Percentiles rank a stretch among this genome's conserved stretches.
Conservation (phyloP, 2,329 filamentous ascomycete genomes). For the Epichloe hybrida region DNA sequence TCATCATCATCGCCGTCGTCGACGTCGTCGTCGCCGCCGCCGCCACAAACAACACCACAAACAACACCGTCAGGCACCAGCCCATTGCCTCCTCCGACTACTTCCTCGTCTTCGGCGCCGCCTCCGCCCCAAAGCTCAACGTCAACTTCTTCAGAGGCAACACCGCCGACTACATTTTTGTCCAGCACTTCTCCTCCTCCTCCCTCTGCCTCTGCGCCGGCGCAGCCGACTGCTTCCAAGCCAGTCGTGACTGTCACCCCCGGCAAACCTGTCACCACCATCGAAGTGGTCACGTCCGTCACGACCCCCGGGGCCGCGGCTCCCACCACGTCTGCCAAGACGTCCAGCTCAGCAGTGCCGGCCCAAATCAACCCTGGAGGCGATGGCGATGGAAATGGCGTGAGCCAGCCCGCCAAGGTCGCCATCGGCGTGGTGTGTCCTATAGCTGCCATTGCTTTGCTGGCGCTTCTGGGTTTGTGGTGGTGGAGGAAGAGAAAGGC, state of each 20-base stretch:
- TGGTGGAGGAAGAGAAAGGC: constrained; percentile 84
- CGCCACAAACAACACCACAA: background rate
- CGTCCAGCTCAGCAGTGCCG: constrained; percentile 13
- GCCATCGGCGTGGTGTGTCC: constrained; percentile 91
- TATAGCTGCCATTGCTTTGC: constrained; percentile 71
- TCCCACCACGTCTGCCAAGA: background rate
- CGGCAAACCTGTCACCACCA: constrained; percentile 6
- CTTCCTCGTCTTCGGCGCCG: background rate
- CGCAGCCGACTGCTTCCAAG: constrained; percentile 7
- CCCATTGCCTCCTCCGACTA: background rate
- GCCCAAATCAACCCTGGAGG: constrained; percentile 17
- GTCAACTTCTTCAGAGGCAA: background rate
- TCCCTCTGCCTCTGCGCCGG: constrained; percentile 7
- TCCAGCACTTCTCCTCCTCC: background rate
- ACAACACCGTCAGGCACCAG: background rate
- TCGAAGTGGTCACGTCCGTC: constrained; percentile 16
- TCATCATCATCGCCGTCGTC: background rate
- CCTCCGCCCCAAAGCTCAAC: background rate
- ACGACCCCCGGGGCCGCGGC: constrained; percentile 9
- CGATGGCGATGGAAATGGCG: constrained; percentile 25
- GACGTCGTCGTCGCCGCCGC: background rate
- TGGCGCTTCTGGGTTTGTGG: constrained; percentile 64
- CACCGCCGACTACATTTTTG: constrained; percentile 7
- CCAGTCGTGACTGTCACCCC: constrained; percentile 14
- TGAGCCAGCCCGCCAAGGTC: constrained; percentile 56